Percentiles rank a stretch among this genome's conserved stretches.
phyloP scores from a whole-genome alignment of 805 yeast genomes.

The Wickerhamiella parazyma region DNA sequence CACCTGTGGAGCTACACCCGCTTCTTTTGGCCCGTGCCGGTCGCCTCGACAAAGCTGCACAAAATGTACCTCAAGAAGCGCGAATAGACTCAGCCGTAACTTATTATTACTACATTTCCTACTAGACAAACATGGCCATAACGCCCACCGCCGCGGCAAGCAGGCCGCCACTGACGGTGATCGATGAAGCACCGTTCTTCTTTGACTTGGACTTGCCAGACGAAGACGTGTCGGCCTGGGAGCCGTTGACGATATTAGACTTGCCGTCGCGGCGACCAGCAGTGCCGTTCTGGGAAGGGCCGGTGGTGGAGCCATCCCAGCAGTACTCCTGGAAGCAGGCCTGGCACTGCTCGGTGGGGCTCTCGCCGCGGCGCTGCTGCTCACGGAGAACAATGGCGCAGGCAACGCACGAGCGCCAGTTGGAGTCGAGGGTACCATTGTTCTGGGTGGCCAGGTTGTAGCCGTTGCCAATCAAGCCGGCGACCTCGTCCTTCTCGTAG shows the following conservation, averaged over 20 bases:
- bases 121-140: slow-evolving; percentile 2
- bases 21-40: slow-evolving; percentile 77
- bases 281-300: slow-evolving; percentile 6
- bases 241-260: slow-evolving; percentile 14
- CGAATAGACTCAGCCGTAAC: not conserved
- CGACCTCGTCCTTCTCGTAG: slow-evolving; percentile 42
- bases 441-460: slow-evolving; percentile 49
- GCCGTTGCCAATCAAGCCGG: slow-evolving; percentile 51
- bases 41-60: slow-evolving; percentile 48
- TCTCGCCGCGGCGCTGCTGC: slow-evolving; percentile 46
- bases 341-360: slow-evolving; percentile 51
- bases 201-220: not conserved
- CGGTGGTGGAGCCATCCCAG: slow-evolving; percentile 37
- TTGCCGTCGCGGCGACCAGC: slow-evolving; percentile 26
- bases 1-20: slow-evolving; percentile 80
- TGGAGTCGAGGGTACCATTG: slow-evolving; percentile 47
- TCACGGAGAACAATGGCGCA: slow-evolving; percentile 68
- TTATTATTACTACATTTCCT: too few species aligned
- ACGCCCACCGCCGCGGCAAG: not conserved
- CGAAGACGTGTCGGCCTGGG: not conserved
- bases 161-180: not conserved
- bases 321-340: slow-evolving; percentile 57
- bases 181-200: not conserved
- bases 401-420: slow-evolving; percentile 57
- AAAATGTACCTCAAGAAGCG: slow-evolving; percentile 48